Conservation (phyloP, 176 grass and related monocot genomes). For the Carex cristatella region DNA sequence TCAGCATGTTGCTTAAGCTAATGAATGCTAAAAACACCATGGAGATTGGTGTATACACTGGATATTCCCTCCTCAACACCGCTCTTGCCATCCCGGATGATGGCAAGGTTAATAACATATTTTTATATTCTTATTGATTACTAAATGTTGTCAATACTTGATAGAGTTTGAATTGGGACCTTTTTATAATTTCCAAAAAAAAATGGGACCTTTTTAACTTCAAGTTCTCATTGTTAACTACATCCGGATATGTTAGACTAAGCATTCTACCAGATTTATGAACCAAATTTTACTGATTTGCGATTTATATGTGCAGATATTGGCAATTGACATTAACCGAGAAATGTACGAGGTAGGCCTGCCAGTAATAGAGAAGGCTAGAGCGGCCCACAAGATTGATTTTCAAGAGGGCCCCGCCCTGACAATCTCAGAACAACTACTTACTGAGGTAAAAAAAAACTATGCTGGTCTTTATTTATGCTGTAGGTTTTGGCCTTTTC, state of each 20-base stretch:
- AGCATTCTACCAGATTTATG: not conserved
- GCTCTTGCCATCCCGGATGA: constrained; percentile 46
- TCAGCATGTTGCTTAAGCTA: constrained; percentile 50
- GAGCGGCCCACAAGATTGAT: constrained; percentile 63
- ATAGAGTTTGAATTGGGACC: not conserved
- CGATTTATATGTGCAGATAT: constrained; percentile 23
- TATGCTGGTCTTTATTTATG: not conserved
- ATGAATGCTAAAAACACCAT: constrained; percentile 56
- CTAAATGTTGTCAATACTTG: not conserved
- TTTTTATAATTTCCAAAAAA: no score
- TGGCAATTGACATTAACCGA: constrained; percentile 53
- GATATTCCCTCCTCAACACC: constrained; percentile 66
- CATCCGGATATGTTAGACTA: not conserved
- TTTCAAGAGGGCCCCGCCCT: constrained; percentile 33
- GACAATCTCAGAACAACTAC: constrained; percentile 1
- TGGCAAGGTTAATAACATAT: constrained; percentile 33
- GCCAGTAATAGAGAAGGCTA: constrained; percentile 62
- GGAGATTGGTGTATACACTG: constrained; percentile 71
- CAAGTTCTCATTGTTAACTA: not conserved
- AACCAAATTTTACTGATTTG: not conserved
- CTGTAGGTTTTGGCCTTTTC: not conserved
- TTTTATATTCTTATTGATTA: not conserved
- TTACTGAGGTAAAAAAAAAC: not conserved
- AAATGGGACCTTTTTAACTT: not conserved
- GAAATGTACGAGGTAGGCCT: constrained; percentile 43